Percentiles rank a stretch among this genome's conserved stretches.
Conservation (phyloP, 2,329 filamentous ascomycete genomes). For the Remersonia thermophila region DNA sequence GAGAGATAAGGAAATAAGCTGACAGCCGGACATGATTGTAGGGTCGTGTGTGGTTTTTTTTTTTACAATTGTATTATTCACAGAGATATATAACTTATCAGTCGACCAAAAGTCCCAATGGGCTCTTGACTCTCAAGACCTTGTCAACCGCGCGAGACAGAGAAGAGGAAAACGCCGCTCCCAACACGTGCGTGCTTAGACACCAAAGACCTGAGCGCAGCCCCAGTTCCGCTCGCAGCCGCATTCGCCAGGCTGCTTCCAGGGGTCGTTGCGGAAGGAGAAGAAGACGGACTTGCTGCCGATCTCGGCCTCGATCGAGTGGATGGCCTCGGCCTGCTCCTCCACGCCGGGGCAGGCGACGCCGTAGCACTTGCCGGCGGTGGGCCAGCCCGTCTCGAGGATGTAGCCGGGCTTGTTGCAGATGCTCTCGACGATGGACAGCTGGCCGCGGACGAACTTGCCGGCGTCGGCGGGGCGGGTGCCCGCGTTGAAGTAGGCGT, state of each 20-base stretch:
- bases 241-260: conserved; percentile 63
- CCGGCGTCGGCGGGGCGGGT: conserved; percentile 55
- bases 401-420: conserved; percentile 70
- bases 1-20: not conserved
- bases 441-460: conserved; percentile 60
- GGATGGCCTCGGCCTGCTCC: conserved; percentile 63
- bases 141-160: not conserved
- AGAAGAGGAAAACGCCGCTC: not conserved
- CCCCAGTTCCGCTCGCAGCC: conserved; percentile 76
- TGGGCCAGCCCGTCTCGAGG: conserved; percentile 88
- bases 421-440: conserved; percentile 53
- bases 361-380: conserved; percentile 56
- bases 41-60: not conserved
- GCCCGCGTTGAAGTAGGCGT: conserved; percentile 82
- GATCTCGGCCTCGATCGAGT: conserved; percentile 51
- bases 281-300: conserved; percentile 69
- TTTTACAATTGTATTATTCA: too few species aligned
- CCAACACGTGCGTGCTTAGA: conserved; percentile 4
- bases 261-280: conserved; percentile 65
- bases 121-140: too few species aligned
- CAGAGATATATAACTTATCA: not conserved
- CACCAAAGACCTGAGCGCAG: conserved; percentile 38
- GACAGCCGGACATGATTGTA: conserved; percentile 1
- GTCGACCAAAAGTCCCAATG: too few species aligned
- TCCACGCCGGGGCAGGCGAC: conserved; percentile 51